Conservation (phyloP, 768 basidiomycete species). For the Xerocomus spinulosus region DNA sequence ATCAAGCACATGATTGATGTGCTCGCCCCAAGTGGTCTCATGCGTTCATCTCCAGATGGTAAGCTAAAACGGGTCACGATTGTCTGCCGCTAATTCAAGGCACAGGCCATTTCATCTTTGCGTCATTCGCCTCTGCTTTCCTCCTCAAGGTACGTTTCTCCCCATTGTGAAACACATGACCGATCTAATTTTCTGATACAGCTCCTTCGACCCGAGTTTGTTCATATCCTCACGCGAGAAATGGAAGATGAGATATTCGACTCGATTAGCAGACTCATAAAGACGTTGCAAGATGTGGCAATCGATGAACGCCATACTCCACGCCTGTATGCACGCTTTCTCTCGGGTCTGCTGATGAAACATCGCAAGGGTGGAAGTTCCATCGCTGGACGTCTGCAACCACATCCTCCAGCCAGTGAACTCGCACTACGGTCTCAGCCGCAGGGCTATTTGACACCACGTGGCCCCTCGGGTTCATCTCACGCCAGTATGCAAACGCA, state of each 20-base stretch:
- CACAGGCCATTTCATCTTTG: constrained; percentile 70
- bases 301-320: constrained; percentile 82
- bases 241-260: constrained; percentile 70
- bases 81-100: background rate
- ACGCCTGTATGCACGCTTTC: constrained; percentile 74
- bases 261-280: constrained; percentile 66
- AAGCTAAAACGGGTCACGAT: constrained; percentile 19
- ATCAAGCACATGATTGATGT: constrained; percentile 61
- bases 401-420: constrained; percentile 43
- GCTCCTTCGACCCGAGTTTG: constrained; percentile 73
- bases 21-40: constrained; percentile 66
- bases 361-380: constrained; percentile 64
- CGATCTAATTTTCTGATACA: constrained; percentile 23
- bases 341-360: constrained; percentile 63
- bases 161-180: background rate
- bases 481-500: constrained; percentile 15
- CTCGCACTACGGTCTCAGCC: constrained; percentile 13
- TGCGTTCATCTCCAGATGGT: constrained; percentile 80
- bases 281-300: constrained; percentile 66
- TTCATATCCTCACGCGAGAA: constrained; percentile 49
- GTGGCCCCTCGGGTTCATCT: constrained; percentile 27
- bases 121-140: constrained; percentile 79
- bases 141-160: constrained; percentile 58
- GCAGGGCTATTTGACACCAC: constrained; percentile 20
- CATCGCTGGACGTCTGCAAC: constrained; percentile 50